Evolutionary conservation across 257 asterid genomes (phyloP).

Genomic region (Nicotiana tabacum): DNA sequence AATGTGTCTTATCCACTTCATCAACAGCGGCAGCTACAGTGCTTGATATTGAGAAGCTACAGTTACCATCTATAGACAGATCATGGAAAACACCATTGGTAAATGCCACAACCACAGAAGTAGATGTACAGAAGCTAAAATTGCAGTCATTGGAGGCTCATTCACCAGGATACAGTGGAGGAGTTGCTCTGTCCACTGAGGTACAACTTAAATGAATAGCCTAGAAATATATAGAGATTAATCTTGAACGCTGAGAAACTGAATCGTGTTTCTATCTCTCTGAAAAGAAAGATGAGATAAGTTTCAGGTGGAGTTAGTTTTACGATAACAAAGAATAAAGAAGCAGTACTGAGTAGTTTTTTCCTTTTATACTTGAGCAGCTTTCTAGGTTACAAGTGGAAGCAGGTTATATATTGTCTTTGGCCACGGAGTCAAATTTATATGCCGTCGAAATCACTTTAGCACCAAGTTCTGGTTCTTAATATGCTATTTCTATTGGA

Average conservation of each 20-base stretch:
- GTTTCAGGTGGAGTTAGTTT: background rate
- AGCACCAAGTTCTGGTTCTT: background rate
- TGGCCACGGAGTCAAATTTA: background rate
- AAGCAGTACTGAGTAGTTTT: background rate
- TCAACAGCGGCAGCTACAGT: slow-evolving; percentile 43
- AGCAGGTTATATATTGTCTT: background rate
- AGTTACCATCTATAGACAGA: slow-evolving; percentile 49
- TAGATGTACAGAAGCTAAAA: slow-evolving; percentile 54
- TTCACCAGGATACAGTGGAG: slow-evolving; percentile 50
- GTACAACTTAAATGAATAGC: slow-evolving; percentile 28
- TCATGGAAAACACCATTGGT: slow-evolving; percentile 43
- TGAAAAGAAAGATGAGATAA: background rate
- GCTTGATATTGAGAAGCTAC: slow-evolving; percentile 64
- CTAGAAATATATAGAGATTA: background rate
- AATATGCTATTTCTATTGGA: background rate
- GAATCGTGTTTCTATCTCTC: background rate
- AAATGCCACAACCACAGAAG: slow-evolving; percentile 41
- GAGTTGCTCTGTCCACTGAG: slow-evolving; percentile 49
- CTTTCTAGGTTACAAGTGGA: background rate
- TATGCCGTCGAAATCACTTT: background rate
- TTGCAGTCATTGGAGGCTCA: slow-evolving; percentile 48
- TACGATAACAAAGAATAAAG: background rate
- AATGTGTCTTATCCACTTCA: slow-evolving; percentile 59
- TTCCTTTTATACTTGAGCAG: background rate
- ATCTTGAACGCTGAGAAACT: background rate